Base-by-base conservation (phyloP, 2,329 filamentous ascomycete genomes). In the Stagonosporopsis rhizophila region DNA sequence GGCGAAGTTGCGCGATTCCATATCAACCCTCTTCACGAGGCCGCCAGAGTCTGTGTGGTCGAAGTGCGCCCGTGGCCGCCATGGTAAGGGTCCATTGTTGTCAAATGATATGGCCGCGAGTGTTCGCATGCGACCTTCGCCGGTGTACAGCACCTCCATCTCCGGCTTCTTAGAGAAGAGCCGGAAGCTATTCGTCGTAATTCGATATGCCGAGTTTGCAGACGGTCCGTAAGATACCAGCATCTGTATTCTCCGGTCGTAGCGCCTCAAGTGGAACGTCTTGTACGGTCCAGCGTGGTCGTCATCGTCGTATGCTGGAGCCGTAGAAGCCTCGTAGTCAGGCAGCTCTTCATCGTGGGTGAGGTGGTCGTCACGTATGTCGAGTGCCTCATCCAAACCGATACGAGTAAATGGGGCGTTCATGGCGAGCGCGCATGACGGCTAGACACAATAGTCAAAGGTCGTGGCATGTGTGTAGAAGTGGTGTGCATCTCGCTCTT, bases 141-240 rank as follows among this genome's bases (percentile, higher is more conserved):
- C 56, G 5, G 64, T 65, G 27, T 69, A 65, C 9, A 68, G 52
- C 27, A 75, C 50, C 37, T 74, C 65, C 58, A 72, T 67, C 39
- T 74, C 69, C 2, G 72, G 62, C 51, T 68, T 75, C 62, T 73
- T 74, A 2, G 69, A 72, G 52, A 75, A 72, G 34, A 70, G 38
- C 8, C 67, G 66, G 34, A 66, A 62, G 30, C 58, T 56, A 30
- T 69, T 64, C 20, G 62, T 64, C 14, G 62, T 61, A 17, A 73
- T 59, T n/a, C 69, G 65, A 58, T 72, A 74, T 12, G 67, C 66
- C 6, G 62, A 46, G 8, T 56, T 53, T 6, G 57, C 27, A 12
- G 56, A 49, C 4, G 62, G 47, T 14, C 64, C 65, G 35, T 63
- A 57, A 2, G 64, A 50, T 11, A 64, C 63, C 11, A 73, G 57